Conservation (phyloP, 2,329 filamentous ascomycete genomes). For the Fusarium tjaetaba region DNA sequence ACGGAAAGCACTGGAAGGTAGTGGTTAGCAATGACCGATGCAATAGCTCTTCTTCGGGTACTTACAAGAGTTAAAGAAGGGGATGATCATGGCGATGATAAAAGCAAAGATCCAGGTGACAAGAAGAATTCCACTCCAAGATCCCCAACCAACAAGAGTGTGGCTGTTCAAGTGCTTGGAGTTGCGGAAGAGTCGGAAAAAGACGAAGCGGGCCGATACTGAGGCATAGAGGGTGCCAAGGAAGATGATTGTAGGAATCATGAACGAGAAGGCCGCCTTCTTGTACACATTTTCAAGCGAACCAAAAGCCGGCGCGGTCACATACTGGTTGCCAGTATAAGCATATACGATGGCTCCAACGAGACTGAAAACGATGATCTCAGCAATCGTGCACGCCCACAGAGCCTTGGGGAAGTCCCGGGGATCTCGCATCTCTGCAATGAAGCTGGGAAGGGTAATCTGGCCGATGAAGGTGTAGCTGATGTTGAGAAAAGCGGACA, state of each 20-base stretch:
- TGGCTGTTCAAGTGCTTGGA: conserved; percentile 83
- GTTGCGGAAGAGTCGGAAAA: conserved; percentile 86
- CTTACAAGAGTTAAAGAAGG: conserved; percentile 84
- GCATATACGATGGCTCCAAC: conserved; percentile 84
- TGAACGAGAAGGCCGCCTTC: conserved; percentile 92
- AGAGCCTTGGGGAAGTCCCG: conserved; percentile 90
- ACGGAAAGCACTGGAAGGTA: conserved; percentile 66
- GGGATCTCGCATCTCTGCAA: conserved; percentile 87
- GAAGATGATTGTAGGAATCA: conserved; percentile 95
- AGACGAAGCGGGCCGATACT: conserved; percentile 88
- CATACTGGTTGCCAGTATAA: conserved; percentile 91
- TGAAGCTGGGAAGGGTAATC: conserved; percentile 93
- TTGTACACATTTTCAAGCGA: conserved; percentile 82
- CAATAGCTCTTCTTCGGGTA: background rate
- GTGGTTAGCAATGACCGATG: conserved; percentile 1
- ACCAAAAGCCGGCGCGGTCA: conserved; percentile 87
- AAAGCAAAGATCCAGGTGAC: conserved; percentile 87
- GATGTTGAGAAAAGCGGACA: conserved; percentile 94
- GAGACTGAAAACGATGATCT: conserved; percentile 85
- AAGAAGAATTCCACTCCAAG: conserved; percentile 78
- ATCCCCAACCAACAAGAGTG: conserved; percentile 81
- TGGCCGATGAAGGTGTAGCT: conserved; percentile 97
- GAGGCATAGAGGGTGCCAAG: conserved; percentile 90
- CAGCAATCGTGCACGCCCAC: conserved; percentile 88
- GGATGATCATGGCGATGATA: conserved; percentile 91